phyloP scores from a whole-genome alignment of 352 stramenopile species.

The Globisporangium echinulatum region DNA sequence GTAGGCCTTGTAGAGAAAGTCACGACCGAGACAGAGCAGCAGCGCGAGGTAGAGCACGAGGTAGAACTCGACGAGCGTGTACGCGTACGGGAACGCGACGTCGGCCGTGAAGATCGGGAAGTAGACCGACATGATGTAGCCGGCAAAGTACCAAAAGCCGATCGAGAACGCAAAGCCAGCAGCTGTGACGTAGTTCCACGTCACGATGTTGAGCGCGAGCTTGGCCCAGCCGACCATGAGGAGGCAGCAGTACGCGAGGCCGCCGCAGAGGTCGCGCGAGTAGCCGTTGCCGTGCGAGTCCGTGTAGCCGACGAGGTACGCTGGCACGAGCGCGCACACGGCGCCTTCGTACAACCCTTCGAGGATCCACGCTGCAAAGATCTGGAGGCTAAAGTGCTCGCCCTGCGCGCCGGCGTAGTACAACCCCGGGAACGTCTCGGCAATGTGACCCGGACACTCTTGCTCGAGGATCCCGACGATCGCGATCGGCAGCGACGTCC shows the following conservation, averaged over 20 bases:
- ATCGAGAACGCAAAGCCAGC: constrained; percentile 55
- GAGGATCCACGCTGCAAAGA: constrained; percentile 77
- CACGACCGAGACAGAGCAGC: constrained; percentile 64
- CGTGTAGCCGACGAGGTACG: constrained; percentile 45
- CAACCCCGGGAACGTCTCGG: constrained; percentile 70
- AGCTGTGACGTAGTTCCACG: constrained; percentile 63
- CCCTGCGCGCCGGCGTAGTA: constrained; percentile 77
- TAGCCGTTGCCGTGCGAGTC: constrained; percentile 59
- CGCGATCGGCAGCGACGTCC: constrained; percentile 90
- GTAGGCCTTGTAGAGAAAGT: constrained; percentile 82
- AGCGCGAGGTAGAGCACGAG: constrained; percentile 64
- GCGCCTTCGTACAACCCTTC: constrained; percentile 74
- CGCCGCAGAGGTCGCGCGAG: constrained; percentile 65
- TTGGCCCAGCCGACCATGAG: constrained; percentile 79
- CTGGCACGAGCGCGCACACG: constrained; percentile 63
- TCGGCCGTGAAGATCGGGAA: constrained; percentile 59
- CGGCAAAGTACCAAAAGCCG: constrained; percentile 71
- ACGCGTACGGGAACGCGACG: constrained; percentile 74
- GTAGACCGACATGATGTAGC: constrained; percentile 47
- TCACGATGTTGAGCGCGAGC: constrained; percentile 79
- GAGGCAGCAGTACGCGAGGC: constrained; percentile 70
- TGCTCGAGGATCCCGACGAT: constrained; percentile 80
- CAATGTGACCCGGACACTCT: constrained; percentile 61
- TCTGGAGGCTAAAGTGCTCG: constrained; percentile 75
- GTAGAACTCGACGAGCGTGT: constrained; percentile 68